Percentiles rank a stretch among this genome's conserved stretches.
These are phyloP conservation scores for Phylloporus arenicola DNA, from an alignment of 768 basidiomycete species.

Conservation along the genomic window DNA sequence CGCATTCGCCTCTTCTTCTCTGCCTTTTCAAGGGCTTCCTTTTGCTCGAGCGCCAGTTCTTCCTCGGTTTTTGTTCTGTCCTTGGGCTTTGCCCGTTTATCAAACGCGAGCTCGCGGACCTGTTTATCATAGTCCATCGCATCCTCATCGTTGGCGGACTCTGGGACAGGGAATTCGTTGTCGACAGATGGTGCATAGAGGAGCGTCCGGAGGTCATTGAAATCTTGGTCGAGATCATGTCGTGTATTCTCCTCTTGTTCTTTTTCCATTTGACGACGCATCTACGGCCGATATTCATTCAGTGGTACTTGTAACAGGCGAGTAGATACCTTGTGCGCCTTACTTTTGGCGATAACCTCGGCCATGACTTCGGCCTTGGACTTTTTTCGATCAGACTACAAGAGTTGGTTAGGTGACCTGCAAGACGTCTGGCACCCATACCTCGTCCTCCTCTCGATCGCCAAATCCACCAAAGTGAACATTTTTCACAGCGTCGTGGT, in stretches of 20 bases:
- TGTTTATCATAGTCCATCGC: conserved; percentile 81
- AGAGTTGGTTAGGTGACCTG: conserved; percentile 1
- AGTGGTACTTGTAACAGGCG: not conserved
- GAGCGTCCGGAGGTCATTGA: conserved; percentile 71
- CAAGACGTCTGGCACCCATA: conserved; percentile 20
- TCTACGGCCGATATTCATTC: conserved; percentile 38
- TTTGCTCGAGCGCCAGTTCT: conserved; percentile 84
- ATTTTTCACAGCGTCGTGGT: conserved; percentile 56
- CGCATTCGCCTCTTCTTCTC: conserved; percentile 73
- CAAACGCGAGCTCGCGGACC: conserved; percentile 89
- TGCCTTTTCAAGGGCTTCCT: conserved; percentile 78
- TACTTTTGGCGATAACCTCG: conserved; percentile 96
- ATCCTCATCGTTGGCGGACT: conserved; percentile 15
- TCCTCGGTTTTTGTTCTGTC: conserved; percentile 96
- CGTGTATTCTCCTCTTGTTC: conserved; percentile 83
- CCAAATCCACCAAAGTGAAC: conserved; percentile 86
- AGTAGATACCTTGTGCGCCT: conserved; percentile 76
- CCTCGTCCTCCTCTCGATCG: conserved; percentile 53
- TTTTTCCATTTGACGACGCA: conserved; percentile 81
- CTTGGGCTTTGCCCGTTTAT: conserved; percentile 88
- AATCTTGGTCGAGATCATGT: conserved; percentile 83
- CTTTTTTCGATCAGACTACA: conserved; percentile 77
- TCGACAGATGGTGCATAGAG: conserved; percentile 51
- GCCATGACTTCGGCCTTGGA: conserved; percentile 96
- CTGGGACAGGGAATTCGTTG: conserved; percentile 18